A percentile compares a stretch with the other conserved stretches of the same genome.
These are phyloP conservation scores for Crithidia bombi DNA, from an alignment of 208 protist genomes.

Conservation along the genomic window DNA sequence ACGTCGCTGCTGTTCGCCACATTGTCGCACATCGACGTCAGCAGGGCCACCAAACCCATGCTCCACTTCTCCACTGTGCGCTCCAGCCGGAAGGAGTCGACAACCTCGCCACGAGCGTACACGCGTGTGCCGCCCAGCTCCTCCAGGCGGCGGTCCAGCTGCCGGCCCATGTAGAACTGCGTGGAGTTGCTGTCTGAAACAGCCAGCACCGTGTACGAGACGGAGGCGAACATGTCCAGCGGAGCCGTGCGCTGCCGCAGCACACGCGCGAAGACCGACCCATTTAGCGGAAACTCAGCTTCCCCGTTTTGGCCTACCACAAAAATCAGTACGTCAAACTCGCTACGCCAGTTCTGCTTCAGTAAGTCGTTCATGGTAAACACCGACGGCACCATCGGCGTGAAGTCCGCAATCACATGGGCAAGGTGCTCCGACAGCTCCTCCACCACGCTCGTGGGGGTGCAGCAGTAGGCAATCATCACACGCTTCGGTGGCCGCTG, in stretches of 20 bases:
- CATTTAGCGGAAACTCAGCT: constrained; percentile 55
- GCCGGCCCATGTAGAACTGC: constrained; percentile 38
- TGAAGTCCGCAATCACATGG: constrained; percentile 20
- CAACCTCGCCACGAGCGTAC: constrained; percentile 56
- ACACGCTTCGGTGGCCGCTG: constrained; percentile 1
- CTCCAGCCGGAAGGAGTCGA: constrained; percentile 56
- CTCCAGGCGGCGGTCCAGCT: constrained; percentile 57
- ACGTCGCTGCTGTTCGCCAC: constrained; percentile 2
- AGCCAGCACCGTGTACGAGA: constrained; percentile 62
- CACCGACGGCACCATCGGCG: constrained; percentile 12
- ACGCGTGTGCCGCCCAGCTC: constrained; percentile 69
- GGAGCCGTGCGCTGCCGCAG: constrained; percentile 42
- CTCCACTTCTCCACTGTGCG: constrained; percentile 57
- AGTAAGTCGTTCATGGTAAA: constrained; percentile 42
- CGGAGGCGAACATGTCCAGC: constrained; percentile 35
- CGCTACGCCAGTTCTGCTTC: constrained; percentile 43
- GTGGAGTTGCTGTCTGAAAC: constrained; percentile 54
- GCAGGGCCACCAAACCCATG: constrained; percentile 31
- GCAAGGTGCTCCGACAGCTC: constrained; percentile 26
- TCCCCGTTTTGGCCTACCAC: constrained; percentile 37
- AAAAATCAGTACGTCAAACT: constrained; percentile 48
- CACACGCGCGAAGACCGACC: constrained; percentile 39
- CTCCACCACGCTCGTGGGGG: constrained; percentile 17
- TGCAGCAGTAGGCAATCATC: constrained; percentile 32
- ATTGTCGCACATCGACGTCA: constrained; percentile 26